Evolutionary conservation across 2,329 filamentous ascomycete species (phyloP), one percentile per base, ranked within the genome.

Genomic region (Ophiobolus disseminans): DNA sequence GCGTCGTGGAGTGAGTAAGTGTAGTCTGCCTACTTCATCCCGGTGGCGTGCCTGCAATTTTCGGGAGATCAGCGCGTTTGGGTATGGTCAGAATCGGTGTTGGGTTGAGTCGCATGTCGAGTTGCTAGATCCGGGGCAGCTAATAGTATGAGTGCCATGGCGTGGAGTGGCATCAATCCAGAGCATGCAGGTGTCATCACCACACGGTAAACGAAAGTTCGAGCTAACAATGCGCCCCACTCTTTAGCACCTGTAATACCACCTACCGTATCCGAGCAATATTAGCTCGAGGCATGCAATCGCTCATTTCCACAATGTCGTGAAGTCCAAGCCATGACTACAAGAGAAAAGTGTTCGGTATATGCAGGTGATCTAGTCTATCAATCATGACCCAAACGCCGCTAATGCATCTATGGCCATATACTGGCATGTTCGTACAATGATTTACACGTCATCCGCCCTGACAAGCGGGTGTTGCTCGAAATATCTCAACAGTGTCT

Each of bases 401-500:
- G 25, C 22, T 44, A 39, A 60, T 60, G 57, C 57, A 54, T 30
- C 43, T 46, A 50, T 56, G 14, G 31, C 14, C 45, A 35, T 48
- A 49, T 51, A 43, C 34, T 47, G 35, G 41, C 43, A 45, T 54
- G 47, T 14, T 56, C 38, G 47, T 60, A 55, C 54, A 60, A 32
- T 54, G 17, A 42, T 52, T 57, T 55, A 65, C 53, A 57, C 49
- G 28, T 62, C 59, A 10, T 53, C 52, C 8, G 28, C 38, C 20
- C 40, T 61, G 10, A 73, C 66, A 19, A 78, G 64, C 13, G 76
- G 75, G 62, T 79, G 75, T n/a, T 74, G 60, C 50, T 92, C 88
- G 58, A 97, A 82, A 74, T 87, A 85, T 65, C 88, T 86, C 68
- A 97, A 76, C 46, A 97, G 79, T 51, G 87, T 88, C 76, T 97